Percentiles rank a stretch among this genome's conserved stretches.
These are phyloP conservation scores for Simplicillium sp. DNA, from an alignment of 2,329 filamentous ascomycete species.

Conservation along the genomic window DNA sequence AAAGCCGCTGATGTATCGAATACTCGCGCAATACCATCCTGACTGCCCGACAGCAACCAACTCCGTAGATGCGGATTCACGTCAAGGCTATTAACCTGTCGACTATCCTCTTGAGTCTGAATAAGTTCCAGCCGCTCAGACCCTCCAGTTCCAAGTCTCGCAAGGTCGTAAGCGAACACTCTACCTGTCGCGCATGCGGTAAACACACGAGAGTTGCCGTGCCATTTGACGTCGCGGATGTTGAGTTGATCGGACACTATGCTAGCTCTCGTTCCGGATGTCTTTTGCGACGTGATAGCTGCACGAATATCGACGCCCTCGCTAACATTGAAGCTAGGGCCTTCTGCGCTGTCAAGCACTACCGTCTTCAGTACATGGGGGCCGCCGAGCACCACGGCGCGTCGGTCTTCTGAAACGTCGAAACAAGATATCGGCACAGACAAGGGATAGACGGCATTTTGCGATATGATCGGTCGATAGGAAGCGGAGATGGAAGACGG, in stretches of 20 bases:
- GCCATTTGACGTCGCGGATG: slow-evolving; percentile 54
- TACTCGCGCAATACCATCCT: slow-evolving; percentile 53
- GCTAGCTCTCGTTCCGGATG: slow-evolving; percentile 29
- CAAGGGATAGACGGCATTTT: slow-evolving; percentile 43
- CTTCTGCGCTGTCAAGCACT: slow-evolving; percentile 35
- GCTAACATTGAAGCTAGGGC: slow-evolving; percentile 22
- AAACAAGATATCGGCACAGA: slow-evolving; percentile 46
- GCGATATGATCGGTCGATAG: slow-evolving; percentile 44
- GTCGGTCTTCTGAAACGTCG: slow-evolving; percentile 48
- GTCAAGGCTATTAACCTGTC: slow-evolving; percentile 54
- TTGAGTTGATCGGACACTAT: slow-evolving; percentile 47
- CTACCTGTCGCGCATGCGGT: slow-evolving; percentile 56
- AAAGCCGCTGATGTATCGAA: slow-evolving; percentile 46
- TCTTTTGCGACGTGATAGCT: slow-evolving; percentile 40
- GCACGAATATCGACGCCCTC: slow-evolving; percentile 51
- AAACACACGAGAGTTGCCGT: slow-evolving; percentile 44
- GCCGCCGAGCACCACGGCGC: slow-evolving; percentile 46
- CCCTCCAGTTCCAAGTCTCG: slow-evolving; percentile 33
- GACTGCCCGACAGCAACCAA: slow-evolving; percentile 52
- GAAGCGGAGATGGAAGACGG: slow-evolving; percentile 24
- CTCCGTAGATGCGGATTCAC: slow-evolving; percentile 51
- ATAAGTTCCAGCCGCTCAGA: slow-evolving; percentile 42
- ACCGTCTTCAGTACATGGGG: slow-evolving; percentile 52
- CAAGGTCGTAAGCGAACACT: slow-evolving; percentile 55
- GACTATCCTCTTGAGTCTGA: slow-evolving; percentile 50